Percentiles rank a stretch among this genome's conserved stretches.
phyloP scores from a whole-genome alignment of 2,329 filamentous ascomycete species.

The Aspergillus neoniger region DNA sequence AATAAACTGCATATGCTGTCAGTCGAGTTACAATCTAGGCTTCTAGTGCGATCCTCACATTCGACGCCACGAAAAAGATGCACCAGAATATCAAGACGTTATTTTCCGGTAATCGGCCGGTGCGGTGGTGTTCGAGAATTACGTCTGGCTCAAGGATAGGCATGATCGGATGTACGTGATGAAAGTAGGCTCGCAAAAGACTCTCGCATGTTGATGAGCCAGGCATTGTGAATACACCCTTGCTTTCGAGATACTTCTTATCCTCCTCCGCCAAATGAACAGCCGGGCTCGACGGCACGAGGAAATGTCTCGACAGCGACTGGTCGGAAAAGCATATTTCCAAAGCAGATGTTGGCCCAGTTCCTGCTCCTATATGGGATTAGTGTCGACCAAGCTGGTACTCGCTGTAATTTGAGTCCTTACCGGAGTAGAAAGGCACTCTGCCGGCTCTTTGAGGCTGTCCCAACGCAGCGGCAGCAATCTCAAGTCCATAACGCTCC shows the following conservation, averaged over 20 bases:
- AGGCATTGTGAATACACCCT: conserved; percentile 40
- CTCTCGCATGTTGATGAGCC: conserved; percentile 31
- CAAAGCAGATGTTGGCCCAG: conserved; percentile 25
- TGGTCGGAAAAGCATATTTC: conserved; percentile 22
- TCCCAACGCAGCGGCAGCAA: conserved; percentile 27
- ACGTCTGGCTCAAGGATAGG: conserved; percentile 38
- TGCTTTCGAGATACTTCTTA: conserved; percentile 29
- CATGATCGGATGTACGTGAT: conserved; percentile 42
- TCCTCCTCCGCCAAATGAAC: conserved; percentile 22
- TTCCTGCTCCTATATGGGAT: conserved; percentile 21
- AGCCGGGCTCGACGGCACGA: conserved; percentile 18
- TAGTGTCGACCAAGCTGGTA: no score
- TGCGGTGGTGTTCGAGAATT: conserved; percentile 32
- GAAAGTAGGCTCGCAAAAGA: conserved; percentile 40
- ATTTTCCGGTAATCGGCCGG: conserved; percentile 30
- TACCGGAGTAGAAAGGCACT: conserved; percentile 31
- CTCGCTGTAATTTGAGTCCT: neutral
- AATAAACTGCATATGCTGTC: conserved; percentile 27
- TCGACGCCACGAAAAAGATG: conserved; percentile 41
- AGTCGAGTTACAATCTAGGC: neutral
- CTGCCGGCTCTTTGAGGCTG: conserved; percentile 19
- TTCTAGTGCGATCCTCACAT: conserved; percentile 23
- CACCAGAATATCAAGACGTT: conserved; percentile 45
- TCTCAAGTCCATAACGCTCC: conserved; percentile 28
- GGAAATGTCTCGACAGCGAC: conserved; percentile 23